A percentile compares a stretch with the other conserved stretches of the same genome.
Evolutionary conservation across 176 grass and related monocot species (phyloP).

Genomic region (Hordeum marinum): DNA sequence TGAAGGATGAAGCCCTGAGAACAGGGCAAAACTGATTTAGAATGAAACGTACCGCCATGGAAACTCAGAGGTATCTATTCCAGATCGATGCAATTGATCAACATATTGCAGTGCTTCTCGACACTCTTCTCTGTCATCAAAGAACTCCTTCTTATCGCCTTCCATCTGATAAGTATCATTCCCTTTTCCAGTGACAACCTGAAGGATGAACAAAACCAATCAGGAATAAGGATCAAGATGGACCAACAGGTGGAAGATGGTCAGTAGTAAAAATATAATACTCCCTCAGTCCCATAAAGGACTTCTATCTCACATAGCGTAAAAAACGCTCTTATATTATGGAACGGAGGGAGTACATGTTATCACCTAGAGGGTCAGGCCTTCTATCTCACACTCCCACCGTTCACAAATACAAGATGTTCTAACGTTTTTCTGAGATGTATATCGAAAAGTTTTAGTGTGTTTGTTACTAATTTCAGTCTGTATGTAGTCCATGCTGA

Average conservation of each 20-base stretch:
- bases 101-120: conserved; percentile 92
- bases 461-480: too few species aligned
- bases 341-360: too few species aligned
- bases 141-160: conserved; percentile 83
- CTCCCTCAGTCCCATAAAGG: too few species aligned
- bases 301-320: too few species aligned
- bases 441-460: too few species aligned
- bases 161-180: conserved; percentile 81
- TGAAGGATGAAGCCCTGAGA: background rate
- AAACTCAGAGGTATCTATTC: conserved; percentile 98
- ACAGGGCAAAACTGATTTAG: background rate
- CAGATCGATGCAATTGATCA: conserved; percentile 82
- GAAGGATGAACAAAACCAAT: conserved; percentile 17
- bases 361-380: too few species aligned
- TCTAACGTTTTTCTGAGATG: too few species aligned
- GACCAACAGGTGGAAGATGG: background rate
- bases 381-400: too few species aligned
- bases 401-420: too few species aligned
- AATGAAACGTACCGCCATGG: conserved; percentile 78
- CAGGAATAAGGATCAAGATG: conserved; percentile 11
- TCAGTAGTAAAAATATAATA: background rate
- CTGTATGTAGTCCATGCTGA: too few species aligned
- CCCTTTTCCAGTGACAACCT: conserved; percentile 96
- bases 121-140: conserved; percentile 98
- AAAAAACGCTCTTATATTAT: too few species aligned